A percentile compares a stretch with the other conserved stretches of the same genome.
Evolutionary conservation across 2,329 filamentous ascomycete genomes (phyloP).

Genomic region (Hortaea sp.): DNA sequence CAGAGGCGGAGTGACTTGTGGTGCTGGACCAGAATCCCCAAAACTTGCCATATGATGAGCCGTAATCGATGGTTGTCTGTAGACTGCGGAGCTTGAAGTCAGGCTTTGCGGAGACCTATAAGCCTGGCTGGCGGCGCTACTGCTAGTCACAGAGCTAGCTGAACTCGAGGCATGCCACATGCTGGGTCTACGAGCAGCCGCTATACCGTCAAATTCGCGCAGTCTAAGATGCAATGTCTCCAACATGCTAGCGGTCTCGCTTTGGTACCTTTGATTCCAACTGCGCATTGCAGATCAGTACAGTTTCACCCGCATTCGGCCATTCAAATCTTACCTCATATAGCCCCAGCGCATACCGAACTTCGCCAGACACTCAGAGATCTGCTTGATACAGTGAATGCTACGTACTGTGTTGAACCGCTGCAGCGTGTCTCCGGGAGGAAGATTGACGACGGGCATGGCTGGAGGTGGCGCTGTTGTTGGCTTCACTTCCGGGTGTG

Average conservation of each 20-base stretch:
- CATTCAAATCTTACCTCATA: slow-evolving; percentile 24
- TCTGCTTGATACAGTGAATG: slow-evolving; percentile 38
- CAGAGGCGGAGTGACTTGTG: slow-evolving; percentile 10
- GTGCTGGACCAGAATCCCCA: background rate
- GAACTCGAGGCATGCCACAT: slow-evolving; percentile 19
- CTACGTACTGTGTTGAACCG: slow-evolving; percentile 30
- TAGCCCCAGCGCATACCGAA: slow-evolving; percentile 41
- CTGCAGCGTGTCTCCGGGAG: slow-evolving; percentile 19
- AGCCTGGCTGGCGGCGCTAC: slow-evolving; percentile 12
- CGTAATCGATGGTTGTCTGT: slow-evolving; percentile 4
- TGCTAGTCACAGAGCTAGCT: slow-evolving; percentile 16
- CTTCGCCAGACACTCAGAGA: slow-evolving; percentile 34
- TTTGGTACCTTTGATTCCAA: slow-evolving; percentile 40
- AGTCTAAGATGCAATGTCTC: slow-evolving; percentile 32
- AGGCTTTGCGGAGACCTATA: slow-evolving; percentile 13
- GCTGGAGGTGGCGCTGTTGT: slow-evolving; percentile 24
- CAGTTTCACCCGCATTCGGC: background rate
- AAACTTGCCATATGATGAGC: slow-evolving; percentile 5
- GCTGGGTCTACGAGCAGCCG: slow-evolving; percentile 13
- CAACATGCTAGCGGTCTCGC: slow-evolving; percentile 32
- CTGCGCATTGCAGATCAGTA: slow-evolving; percentile 12
- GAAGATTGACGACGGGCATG: slow-evolving; percentile 22
- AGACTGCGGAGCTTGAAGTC: slow-evolving; percentile 1
- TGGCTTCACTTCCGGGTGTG: slow-evolving; percentile 30
- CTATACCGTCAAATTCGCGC: slow-evolving; percentile 20